Conservation (phyloP, 805 yeast species). For the Metschnikowia lochheadii region DNA sequence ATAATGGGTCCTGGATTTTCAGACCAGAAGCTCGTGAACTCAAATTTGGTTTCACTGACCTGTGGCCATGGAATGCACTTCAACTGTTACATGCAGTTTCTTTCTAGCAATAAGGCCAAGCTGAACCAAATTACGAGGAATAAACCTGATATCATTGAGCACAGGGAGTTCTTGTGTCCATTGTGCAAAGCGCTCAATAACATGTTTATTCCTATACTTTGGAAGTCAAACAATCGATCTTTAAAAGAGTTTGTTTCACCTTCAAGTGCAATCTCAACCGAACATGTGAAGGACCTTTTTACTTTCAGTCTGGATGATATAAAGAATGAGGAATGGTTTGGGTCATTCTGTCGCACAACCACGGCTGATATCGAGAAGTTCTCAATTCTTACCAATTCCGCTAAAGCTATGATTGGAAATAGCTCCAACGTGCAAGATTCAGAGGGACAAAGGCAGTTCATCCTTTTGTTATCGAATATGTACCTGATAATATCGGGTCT, state of each 20-base stretch:
- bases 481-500: slow-evolving; percentile 31
- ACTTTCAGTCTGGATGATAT: slow-evolving; percentile 14
- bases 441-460: slow-evolving; percentile 24
- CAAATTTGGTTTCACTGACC: slow-evolving; percentile 54
- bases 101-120: slow-evolving; percentile 51
- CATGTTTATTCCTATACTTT: slow-evolving; percentile 72
- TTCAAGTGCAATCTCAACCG: not conserved
- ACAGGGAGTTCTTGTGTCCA: slow-evolving; percentile 81
- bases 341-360: slow-evolving; percentile 18
- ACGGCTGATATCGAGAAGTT: slow-evolving; percentile 22
- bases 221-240: slow-evolving; percentile 45
- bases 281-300: slow-evolving; percentile 10
- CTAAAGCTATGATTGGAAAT: slow-evolving; percentile 27
- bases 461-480: slow-evolving; percentile 30
- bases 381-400: slow-evolving; percentile 24
- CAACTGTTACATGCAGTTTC: slow-evolving; percentile 64
- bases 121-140: slow-evolving; percentile 77
- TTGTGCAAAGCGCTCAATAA: slow-evolving; percentile 85
- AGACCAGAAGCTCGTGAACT: slow-evolving; percentile 31
- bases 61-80: slow-evolving; percentile 96
- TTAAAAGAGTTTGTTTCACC: slow-evolving; percentile 20
- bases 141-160: slow-evolving; percentile 67
- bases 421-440: slow-evolving; percentile 10
- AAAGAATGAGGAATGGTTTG: slow-evolving; percentile 24
- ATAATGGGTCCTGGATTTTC: slow-evolving; percentile 76